Conservation (phyloP, 2,329 filamentous ascomycete genomes). For the Trichophyton verrucosum region DNA sequence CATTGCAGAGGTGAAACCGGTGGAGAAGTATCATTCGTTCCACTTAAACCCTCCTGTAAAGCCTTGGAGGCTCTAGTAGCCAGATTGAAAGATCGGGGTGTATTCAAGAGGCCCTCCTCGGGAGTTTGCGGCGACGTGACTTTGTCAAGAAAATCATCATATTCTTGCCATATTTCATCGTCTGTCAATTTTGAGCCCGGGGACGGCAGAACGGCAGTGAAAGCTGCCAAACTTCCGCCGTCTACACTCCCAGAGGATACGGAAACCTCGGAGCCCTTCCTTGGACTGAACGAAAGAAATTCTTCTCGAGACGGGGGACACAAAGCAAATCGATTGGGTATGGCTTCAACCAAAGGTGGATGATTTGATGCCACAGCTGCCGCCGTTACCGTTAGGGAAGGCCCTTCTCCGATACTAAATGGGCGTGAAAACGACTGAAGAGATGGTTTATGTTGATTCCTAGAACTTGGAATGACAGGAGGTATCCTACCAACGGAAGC, state of each 20-base stretch:
- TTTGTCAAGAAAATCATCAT: conserved; percentile 74
- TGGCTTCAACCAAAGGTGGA: conserved; percentile 9
- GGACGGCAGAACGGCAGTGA: conserved; percentile 54
- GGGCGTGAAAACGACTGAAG: conserved; percentile 77
- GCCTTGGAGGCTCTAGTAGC: conserved; percentile 29
- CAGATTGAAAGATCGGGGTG: conserved; percentile 21
- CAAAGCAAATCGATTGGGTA: not conserved
- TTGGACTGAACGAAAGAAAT: conserved; percentile 61
- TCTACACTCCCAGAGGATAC: conserved; percentile 47
- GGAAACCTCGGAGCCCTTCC: conserved; percentile 58
- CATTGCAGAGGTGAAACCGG: conserved; percentile 14
- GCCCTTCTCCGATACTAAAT: conserved; percentile 45
- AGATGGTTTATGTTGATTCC: conserved; percentile 52
- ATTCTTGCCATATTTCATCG: conserved; percentile 91
- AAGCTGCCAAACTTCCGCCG: conserved; percentile 43
- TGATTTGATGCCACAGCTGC: not conserved
- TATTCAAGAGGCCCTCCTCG: conserved; percentile 18
- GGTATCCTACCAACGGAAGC: conserved; percentile 79
- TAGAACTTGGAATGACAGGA: conserved; percentile 56
- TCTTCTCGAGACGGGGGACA: conserved; percentile 33
- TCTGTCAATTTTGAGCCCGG: conserved; percentile 53
- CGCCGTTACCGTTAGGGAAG: conserved; percentile 26
- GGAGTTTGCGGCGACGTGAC: conserved; percentile 40
- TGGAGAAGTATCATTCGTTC: conserved; percentile 3
- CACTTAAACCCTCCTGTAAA: conserved; percentile 27